These are phyloP conservation scores for Aspergillus ochraceus DNA, from an alignment of 2,329 filamentous ascomycete genomes.

Conservation along the genomic window DNA sequence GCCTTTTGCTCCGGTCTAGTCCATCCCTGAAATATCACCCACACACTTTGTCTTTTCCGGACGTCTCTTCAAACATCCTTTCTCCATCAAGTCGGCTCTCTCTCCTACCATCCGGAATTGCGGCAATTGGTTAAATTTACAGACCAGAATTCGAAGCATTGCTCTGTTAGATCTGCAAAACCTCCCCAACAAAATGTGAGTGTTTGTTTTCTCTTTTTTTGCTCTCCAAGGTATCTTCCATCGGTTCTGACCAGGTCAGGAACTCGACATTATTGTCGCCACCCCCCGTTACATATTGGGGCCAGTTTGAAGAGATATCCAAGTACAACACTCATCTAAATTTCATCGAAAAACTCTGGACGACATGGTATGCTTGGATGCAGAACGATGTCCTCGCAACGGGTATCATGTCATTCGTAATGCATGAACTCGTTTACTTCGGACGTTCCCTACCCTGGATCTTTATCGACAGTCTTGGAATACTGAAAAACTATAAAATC, in stretches of 20 bases:
- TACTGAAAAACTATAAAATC: conserved; percentile 92
- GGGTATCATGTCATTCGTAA: conserved; percentile 93
- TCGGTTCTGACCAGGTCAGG: conserved; percentile 28
- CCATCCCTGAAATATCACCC: conserved; percentile 22
- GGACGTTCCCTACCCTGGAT: conserved; percentile 89
- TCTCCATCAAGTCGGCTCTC: neutral
- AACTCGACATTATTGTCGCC: conserved; percentile 48
- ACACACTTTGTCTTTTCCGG: neutral
- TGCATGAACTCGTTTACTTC: conserved; percentile 96
- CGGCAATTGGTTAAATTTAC: neutral
- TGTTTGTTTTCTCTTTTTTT: neutral
- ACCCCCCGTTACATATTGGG: conserved; percentile 62
- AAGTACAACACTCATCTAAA: conserved; percentile 83
- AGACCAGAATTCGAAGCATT: neutral
- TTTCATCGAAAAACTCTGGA: conserved; percentile 84
- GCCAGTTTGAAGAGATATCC: conserved; percentile 63
- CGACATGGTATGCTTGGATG: conserved; percentile 96
- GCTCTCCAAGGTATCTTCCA: neutral
- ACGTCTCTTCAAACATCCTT: neutral
- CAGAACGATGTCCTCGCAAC: conserved; percentile 96
- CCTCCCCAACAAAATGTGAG: neutral
- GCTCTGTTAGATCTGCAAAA: neutral
- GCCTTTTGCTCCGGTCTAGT: conserved; percentile 7
- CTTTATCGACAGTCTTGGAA: conserved; percentile 83
- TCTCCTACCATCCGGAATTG: neutral